Percentiles rank a stretch among this genome's conserved stretches.
Evolutionary conservation across 2,329 filamentous ascomycete genomes (phyloP).

Genomic region (Aspergillus costaricaensis): DNA sequence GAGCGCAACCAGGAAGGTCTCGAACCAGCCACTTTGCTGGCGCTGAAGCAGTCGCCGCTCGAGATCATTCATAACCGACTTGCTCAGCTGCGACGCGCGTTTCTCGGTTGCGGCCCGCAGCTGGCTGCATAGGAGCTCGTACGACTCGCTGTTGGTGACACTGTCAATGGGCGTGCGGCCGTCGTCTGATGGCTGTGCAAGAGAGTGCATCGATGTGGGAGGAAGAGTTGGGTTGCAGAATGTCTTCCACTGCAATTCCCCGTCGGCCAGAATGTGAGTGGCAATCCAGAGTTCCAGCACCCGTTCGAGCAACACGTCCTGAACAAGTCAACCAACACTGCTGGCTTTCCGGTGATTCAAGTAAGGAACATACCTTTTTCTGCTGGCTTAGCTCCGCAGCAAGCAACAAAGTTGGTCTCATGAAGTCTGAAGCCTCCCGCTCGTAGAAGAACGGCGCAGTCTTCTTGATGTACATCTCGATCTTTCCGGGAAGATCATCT

Average conservation of each 20-base stretch:
- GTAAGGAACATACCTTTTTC: conserved; percentile 36
- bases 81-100: conserved; percentile 54
- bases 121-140: conserved; percentile 55
- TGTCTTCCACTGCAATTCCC: conserved; percentile 51
- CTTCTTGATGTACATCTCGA: conserved; percentile 57
- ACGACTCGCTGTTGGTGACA: conserved; percentile 46
- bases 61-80: conserved; percentile 60
- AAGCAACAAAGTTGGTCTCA: conserved; percentile 52
- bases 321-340: conserved; percentile 3
- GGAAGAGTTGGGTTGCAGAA: conserved; percentile 49
- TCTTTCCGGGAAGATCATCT: conserved; percentile 54
- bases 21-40: conserved; percentile 58
- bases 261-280: conserved; percentile 57
- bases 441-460: conserved; percentile 50
- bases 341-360: not conserved
- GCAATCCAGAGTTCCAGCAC: conserved; percentile 59
- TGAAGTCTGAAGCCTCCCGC: conserved; percentile 52
- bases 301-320: conserved; percentile 53
- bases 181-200: conserved; percentile 42
- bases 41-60: conserved; percentile 62
- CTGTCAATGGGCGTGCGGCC: conserved; percentile 44
- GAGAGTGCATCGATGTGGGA: conserved; percentile 38
- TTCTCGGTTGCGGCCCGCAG: conserved; percentile 58
- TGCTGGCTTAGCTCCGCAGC: conserved; percentile 41
- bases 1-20: conserved; percentile 62